Evolutionary conservation across 1,284 basidiomycete genomes (phyloP).

Genomic region (Ustilago cynodontis): DNA sequence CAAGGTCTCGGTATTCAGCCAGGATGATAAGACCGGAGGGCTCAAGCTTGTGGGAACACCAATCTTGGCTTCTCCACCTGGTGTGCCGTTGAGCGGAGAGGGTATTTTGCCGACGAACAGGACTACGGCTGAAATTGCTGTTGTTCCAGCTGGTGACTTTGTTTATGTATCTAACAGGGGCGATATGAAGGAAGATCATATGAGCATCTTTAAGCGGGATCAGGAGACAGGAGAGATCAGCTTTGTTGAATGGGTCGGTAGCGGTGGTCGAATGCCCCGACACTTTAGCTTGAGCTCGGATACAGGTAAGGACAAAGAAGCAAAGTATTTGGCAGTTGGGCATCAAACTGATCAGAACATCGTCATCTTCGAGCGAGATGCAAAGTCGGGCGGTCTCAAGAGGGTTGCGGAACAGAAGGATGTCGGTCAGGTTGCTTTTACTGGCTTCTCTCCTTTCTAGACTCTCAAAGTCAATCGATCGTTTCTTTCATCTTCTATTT

Average conservation of each 20-base stretch:
- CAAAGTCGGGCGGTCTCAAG: conserved; percentile 23
- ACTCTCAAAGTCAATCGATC: too few species aligned
- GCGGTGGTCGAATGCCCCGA: conserved; percentile 54
- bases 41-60: conserved; percentile 30
- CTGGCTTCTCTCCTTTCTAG: conserved; percentile 52
- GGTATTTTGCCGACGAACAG: conserved; percentile 44
- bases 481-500: background rate
- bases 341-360: conserved; percentile 53
- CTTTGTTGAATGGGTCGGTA: conserved; percentile 43
- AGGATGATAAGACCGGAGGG: conserved; percentile 28
- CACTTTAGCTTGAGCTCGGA: conserved; percentile 48
- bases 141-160: conserved; percentile 46
- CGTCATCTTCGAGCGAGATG: conserved; percentile 47
- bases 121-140: conserved; percentile 59
- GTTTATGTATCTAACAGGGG: conserved; percentile 57
- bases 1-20: conserved; percentile 43
- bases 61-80: conserved; percentile 46
- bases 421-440: conserved; percentile 44
- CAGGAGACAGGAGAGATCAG: conserved; percentile 23
- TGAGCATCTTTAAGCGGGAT: conserved; percentile 48
- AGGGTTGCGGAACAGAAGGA: conserved; percentile 13
- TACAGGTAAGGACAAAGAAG: conserved; percentile 25
- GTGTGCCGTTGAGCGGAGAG: conserved; percentile 35
- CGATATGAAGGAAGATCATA: conserved; percentile 54
- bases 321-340: conserved; percentile 46